phyloP scores from a whole-genome alignment of 257 asterid species.

The Solanum dulcamara region DNA sequence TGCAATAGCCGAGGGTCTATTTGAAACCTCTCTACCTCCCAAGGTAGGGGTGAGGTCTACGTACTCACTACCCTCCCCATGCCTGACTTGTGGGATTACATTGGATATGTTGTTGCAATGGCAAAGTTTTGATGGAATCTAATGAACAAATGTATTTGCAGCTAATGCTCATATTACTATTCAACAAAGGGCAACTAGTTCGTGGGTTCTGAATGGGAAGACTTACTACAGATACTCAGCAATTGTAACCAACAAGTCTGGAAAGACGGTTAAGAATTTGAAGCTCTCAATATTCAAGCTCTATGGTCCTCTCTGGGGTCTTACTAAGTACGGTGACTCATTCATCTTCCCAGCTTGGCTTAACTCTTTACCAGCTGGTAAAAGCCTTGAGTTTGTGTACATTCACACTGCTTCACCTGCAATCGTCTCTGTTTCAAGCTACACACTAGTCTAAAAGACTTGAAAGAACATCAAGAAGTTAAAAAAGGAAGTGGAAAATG shows the following conservation, averaged over 20 bases:
- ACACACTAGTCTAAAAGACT: slow-evolving; percentile 39
- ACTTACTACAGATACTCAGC: slow-evolving; percentile 75
- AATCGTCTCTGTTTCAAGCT: slow-evolving; percentile 60
- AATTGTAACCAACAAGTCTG: slow-evolving; percentile 59
- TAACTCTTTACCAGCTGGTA: slow-evolving; percentile 62
- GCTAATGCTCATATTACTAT: slow-evolving; percentile 28
- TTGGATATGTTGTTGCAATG: neutral
- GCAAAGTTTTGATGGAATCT: neutral
- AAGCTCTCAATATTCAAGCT: slow-evolving; percentile 57
- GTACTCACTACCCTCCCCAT: neutral
- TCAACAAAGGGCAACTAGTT: slow-evolving; percentile 43
- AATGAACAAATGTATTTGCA: slow-evolving; percentile 23
- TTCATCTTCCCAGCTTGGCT: slow-evolving; percentile 82
- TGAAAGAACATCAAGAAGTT: neutral
- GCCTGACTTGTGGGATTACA: neutral
- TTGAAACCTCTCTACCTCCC: neutral
- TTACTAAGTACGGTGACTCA: slow-evolving; percentile 51
- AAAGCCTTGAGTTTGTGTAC: slow-evolving; percentile 83
- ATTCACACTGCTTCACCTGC: slow-evolving; percentile 85
- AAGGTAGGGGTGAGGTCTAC: neutral
- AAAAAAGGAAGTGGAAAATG: neutral
- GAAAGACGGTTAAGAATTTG: slow-evolving; percentile 61
- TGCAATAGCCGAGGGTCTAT: neutral
- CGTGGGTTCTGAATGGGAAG: slow-evolving; percentile 63
- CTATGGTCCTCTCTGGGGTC: slow-evolving; percentile 96